Evolutionary conservation across 148 eudicot species (phyloP).

Genomic region (Vaccinium corymbosum): DNA sequence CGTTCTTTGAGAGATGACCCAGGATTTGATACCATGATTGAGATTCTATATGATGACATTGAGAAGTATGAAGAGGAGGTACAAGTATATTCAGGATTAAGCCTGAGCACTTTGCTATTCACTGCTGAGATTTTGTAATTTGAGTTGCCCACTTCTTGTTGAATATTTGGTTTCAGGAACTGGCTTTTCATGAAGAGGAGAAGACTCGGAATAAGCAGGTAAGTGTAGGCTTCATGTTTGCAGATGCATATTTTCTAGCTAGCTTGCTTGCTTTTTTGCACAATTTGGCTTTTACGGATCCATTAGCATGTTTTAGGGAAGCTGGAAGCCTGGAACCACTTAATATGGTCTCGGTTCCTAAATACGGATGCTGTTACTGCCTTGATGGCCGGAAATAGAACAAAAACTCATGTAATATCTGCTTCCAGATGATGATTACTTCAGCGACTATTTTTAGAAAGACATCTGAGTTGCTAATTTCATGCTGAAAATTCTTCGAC

Average conservation of each 20-base stretch:
- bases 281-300: neutral
- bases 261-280: neutral
- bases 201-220: slow-evolving; percentile 50
- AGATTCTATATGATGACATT: slow-evolving; percentile 46
- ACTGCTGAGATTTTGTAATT: neutral
- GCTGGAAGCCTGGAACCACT: neutral
- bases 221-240: slow-evolving; percentile 2
- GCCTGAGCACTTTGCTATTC: neutral
- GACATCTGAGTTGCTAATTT: neutral
- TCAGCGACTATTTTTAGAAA: neutral
- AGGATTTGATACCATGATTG: slow-evolving; percentile 39
- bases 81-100: slow-evolving; percentile 17
- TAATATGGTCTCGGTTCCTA: neutral
- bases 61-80: slow-evolving; percentile 62
- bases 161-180: slow-evolving; percentile 38
- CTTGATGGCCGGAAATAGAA: neutral
- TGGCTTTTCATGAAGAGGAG: slow-evolving; percentile 47
- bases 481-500: neutral
- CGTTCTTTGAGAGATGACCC: slow-evolving; percentile 63
- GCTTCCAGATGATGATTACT: neutral
- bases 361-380: neutral
- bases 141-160: slow-evolving; percentile 4
- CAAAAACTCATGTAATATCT: neutral
- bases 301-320: neutral
- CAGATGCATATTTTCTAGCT: neutral